phyloP scores from a whole-genome alignment of 345 rosid species.

The Syzygium aqueum region DNA sequence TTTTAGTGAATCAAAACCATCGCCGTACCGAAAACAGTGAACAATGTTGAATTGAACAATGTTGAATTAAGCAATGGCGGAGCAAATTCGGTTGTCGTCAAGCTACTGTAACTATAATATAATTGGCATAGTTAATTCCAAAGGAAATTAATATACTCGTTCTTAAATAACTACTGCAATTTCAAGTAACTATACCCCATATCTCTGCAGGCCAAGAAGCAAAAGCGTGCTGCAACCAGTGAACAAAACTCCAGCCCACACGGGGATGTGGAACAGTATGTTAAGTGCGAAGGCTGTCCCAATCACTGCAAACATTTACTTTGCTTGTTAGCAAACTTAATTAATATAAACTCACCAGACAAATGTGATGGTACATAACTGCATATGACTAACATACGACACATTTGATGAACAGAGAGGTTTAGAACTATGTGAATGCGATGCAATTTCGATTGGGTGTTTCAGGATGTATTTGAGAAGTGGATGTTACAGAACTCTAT shows the following conservation, averaged over 20 bases:
- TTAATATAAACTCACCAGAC: not conserved
- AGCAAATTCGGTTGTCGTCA: not conserved
- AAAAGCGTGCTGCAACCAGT: slow-evolving; percentile 54
- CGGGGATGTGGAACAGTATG: slow-evolving; percentile 37
- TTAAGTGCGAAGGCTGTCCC: slow-evolving; percentile 60
- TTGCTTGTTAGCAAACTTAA: not conserved
- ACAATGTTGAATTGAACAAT: not conserved
- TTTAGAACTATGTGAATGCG: not conserved
- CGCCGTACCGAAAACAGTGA: not conserved
- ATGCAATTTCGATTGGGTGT: not conserved
- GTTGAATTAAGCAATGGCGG: not conserved
- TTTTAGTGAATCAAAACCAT: not conserved
- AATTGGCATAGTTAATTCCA: not conserved
- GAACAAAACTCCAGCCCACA: slow-evolving; percentile 45
- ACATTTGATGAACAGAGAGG: not conserved
- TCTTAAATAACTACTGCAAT: too few relatives aligned
- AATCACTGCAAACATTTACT: slow-evolving; percentile 24
- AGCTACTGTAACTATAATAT: not conserved
- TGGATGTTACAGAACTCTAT: not conserved
- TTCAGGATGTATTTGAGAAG: not conserved
- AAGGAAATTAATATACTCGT: not conserved
- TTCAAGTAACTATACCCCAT: slow-evolving; percentile 25
- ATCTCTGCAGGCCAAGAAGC: slow-evolving; percentile 55
- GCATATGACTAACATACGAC: not conserved
- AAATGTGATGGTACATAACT: not conserved